Base-by-base conservation (phyloP, 305 asterid genomes). In the Solanum hybrid region DNA sequence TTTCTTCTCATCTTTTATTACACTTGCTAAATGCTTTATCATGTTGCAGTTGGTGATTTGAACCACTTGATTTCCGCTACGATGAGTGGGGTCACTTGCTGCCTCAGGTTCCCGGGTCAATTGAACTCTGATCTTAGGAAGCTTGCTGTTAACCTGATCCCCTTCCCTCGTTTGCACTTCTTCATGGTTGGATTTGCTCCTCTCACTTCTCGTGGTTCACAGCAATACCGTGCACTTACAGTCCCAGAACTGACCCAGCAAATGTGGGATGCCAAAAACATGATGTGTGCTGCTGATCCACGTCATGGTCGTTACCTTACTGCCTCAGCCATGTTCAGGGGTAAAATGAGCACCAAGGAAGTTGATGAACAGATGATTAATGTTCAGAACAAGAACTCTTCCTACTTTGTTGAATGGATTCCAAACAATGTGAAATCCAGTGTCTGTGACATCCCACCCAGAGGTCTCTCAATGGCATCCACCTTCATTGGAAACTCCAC, bases 391-490 rank as follows among this genome's bases (percentile, higher is more conserved):
- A 96, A 96, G 94, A 96, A 96, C 93, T 96, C 98, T 7, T 96
- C 98, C 2, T 95, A 96, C 94, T 96, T 96, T 31, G 97, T 96
- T 5, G 98, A 96, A 89, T 96, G 98, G 98, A 96, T 96, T 57
- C 98, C 98, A 24, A 96, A 96, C 95, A 96, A 96, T 10, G 98
- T 96, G 92, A 96, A 96, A 78, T 96, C 98, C 13, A 96, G 98
- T 82, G 98, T 95, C 32, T 96, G 98, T 87, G 98, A 96, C 90
- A 96, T 96, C 92, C 98, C 98, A 22, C 98, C 98, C 2, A 94
- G 93, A 92, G 98, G 98, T 20, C 96, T 96, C 1, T 94, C 97
- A 0, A 96, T 95, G 98, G 95, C 98, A 57, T 96, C 98, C 4
- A 96, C 98, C 88, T 96, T 96, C 90, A 94, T 96, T 8, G 98